These are phyloP conservation scores for Chlorella sp. DNA, from an alignment of 139 green algal genomes.

Conservation along the genomic window DNA sequence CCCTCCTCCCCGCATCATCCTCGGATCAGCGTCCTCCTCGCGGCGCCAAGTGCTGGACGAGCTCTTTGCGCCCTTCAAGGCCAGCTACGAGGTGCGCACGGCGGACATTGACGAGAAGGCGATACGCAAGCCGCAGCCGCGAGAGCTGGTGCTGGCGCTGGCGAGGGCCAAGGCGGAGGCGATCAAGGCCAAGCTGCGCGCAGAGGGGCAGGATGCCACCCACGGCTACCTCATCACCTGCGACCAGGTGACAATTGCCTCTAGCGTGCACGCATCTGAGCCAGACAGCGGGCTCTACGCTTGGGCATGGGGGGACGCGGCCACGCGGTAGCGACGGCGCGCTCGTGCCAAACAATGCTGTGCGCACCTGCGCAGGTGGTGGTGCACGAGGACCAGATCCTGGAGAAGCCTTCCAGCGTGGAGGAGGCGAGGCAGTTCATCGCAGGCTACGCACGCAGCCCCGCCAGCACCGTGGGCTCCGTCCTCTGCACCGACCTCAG, in stretches of 20 bases:
- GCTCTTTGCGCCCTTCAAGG: slow-evolving; percentile 20
- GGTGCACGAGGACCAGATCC: slow-evolving; percentile 57
- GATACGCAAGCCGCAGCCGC: slow-evolving; percentile 47
- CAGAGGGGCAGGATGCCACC: neutral
- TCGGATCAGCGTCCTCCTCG: slow-evolving; percentile 24
- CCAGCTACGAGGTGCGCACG: slow-evolving; percentile 46
- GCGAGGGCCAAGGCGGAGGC: slow-evolving; percentile 69
- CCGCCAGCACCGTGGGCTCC: slow-evolving; percentile 62
- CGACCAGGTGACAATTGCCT: slow-evolving; percentile 33
- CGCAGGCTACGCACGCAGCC: slow-evolving; percentile 47
- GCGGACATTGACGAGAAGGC: slow-evolving; percentile 82
- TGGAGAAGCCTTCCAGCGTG: slow-evolving; percentile 67
- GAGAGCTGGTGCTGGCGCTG: slow-evolving; percentile 58
- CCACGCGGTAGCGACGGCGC: neutral
- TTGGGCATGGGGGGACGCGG: neutral
- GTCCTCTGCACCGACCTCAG: slow-evolving; percentile 56
- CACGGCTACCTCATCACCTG: slow-evolving; percentile 54
- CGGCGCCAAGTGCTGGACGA: slow-evolving; percentile 23
- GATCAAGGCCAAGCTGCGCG: slow-evolving; percentile 35
- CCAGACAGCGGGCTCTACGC: neutral
- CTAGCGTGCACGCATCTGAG: neutral
- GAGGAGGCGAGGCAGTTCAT: slow-evolving; percentile 39
- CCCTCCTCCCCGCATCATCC: slow-evolving; percentile 20
- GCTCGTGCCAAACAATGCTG: slow-evolving; percentile 6
- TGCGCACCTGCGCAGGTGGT: slow-evolving; percentile 59